phyloP scores from a whole-genome alignment of 768 basidiomycete species.

The Agaricus subrufescens region DNA sequence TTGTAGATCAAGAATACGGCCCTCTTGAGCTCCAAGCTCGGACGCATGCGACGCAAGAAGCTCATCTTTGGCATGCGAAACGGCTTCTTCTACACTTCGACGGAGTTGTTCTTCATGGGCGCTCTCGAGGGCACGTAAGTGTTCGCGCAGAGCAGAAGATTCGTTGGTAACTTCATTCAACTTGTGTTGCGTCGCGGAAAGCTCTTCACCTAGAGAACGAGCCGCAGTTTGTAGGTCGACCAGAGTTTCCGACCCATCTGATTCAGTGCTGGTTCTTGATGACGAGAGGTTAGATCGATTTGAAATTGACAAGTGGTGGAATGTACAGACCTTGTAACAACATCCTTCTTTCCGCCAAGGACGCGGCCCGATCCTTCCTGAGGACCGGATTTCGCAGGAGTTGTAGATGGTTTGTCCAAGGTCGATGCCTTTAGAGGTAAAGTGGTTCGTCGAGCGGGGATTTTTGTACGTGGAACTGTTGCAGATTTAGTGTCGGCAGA shows the following conservation, averaged over 20 bases:
- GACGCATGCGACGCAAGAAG: neutral
- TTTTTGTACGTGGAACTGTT: neutral
- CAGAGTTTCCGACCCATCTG: neutral
- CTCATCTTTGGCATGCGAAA: neutral
- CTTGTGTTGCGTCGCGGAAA: neutral
- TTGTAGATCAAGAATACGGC: neutral
- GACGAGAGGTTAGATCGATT: too few species aligned
- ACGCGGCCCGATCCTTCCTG: neutral
- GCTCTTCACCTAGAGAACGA: neutral
- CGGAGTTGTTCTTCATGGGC: conserved; percentile 1
- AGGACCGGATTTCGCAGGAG: neutral
- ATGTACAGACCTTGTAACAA: neutral
- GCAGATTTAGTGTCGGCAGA: neutral
- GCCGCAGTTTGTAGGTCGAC: neutral
- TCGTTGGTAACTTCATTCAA: neutral
- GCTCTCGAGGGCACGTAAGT: conserved; percentile 2
- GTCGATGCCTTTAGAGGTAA: neutral
- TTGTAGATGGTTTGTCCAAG: neutral
- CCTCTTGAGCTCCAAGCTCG: neutral
- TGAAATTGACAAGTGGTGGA: too few species aligned
- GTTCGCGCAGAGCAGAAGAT: conserved; percentile 5
- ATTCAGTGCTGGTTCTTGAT: neutral
- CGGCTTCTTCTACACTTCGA: conserved; percentile 1
- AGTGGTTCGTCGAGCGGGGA: neutral
- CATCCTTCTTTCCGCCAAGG: neutral